Conservation (phyloP, 2,329 filamentous ascomycete genomes). For the Metarhizium guizhouense region DNA sequence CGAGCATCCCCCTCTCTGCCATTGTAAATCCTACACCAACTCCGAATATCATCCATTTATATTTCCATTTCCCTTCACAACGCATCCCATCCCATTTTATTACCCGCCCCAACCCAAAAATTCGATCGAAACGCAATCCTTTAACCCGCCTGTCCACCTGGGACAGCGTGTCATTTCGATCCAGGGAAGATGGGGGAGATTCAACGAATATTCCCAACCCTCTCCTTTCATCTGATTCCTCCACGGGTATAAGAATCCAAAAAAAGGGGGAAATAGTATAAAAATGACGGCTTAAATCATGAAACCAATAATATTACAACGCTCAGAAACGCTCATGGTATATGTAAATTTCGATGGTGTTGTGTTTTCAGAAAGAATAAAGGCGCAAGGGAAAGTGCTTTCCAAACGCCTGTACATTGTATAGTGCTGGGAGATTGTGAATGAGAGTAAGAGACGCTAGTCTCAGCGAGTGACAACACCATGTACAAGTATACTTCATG, state of each 20-base stretch:
- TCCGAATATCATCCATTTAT: neutral
- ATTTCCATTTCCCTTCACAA: neutral
- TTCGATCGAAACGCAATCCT: neutral
- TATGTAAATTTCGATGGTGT: neutral
- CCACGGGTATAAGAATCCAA: neutral
- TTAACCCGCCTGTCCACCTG: neutral
- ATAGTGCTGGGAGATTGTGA: conserved; percentile 8
- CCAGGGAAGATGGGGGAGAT: neutral
- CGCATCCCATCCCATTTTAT: neutral
- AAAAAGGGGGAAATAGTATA: neutral
- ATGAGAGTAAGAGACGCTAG: conserved; percentile 2
- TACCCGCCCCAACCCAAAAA: neutral
- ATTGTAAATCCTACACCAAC: neutral
- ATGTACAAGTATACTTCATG: neutral
- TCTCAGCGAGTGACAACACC: neutral
- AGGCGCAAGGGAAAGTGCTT: neutral
- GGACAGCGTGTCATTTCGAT: neutral
- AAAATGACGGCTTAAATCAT: neutral
- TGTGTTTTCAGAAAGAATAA: conserved; percentile 3
- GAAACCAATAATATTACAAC: neutral
- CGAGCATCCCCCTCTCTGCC: neutral
- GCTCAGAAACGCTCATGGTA: neutral
- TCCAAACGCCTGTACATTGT: conserved; percentile 1
- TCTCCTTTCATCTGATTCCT: neutral
- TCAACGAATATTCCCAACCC: neutral